Percentiles rank a stretch among this genome's conserved stretches.
These are phyloP conservation scores for Debaryomyces prosopidis DNA, from an alignment of 805 yeast species.

Conservation along the genomic window DNA sequence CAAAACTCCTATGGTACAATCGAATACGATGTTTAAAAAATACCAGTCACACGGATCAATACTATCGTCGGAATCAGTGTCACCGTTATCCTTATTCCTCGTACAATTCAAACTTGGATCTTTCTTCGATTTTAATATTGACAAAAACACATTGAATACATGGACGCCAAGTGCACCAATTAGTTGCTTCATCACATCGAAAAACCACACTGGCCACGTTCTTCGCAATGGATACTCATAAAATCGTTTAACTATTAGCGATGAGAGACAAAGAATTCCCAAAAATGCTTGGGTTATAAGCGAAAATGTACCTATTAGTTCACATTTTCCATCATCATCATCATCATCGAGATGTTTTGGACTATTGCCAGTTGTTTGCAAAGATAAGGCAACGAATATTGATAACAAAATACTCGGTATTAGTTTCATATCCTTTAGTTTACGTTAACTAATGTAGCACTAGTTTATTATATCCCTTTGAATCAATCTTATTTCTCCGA, in stretches of 20 bases:
- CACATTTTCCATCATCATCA: constrained; percentile 37
- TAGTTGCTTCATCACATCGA: constrained; percentile 87
- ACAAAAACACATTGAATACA: constrained; percentile 68
- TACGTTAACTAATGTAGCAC: too few species aligned
- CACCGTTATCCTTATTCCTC: constrained; percentile 23
- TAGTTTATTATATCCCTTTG: too few species aligned
- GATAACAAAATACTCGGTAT: constrained; percentile 5
- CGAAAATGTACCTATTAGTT: constrained; percentile 79
- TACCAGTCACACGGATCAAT: constrained; percentile 91
- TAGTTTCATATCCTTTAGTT: background rate
- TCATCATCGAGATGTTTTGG: background rate
- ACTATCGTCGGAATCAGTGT: constrained; percentile 23
- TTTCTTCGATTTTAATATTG: constrained; percentile 52
- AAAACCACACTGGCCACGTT: constrained; percentile 86
- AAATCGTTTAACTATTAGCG: constrained; percentile 72
- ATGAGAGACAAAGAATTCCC: constrained; percentile 74
- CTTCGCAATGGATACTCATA: constrained; percentile 79
- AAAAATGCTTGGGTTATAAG: constrained; percentile 71
- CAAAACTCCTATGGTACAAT: constrained; percentile 93
- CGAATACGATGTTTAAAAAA: constrained; percentile 82
- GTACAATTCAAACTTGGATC: constrained; percentile 1
- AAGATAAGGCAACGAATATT: background rate
- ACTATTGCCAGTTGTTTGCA: background rate
- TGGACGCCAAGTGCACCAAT: constrained; percentile 87
- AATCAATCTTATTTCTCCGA: too few species aligned